Evolutionary conservation across 1,284 basidiomycete genomes (phyloP).

Genomic region (Cronartium quercuum): DNA sequence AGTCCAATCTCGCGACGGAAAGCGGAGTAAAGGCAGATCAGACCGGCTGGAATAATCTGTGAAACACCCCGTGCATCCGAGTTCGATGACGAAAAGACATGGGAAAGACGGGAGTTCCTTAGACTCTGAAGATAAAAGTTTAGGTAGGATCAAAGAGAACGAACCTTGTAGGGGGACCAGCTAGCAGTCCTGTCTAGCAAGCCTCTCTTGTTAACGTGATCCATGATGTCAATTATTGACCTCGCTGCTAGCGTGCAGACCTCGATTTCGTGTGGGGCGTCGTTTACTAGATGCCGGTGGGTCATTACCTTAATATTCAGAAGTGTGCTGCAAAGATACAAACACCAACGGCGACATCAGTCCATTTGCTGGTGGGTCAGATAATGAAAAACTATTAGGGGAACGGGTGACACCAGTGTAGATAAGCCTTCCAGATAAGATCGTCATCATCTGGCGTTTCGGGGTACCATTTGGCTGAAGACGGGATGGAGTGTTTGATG

Average conservation of each 20-base stretch:
- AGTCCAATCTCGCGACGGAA: background rate
- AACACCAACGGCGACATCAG: background rate
- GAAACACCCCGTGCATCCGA: too few relatives aligned
- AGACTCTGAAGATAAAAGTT: too few relatives aligned
- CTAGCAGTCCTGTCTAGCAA: background rate
- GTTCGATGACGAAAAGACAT: too few relatives aligned
- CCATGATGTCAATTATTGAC: slow-evolving; percentile 6
- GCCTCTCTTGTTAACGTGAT: slow-evolving; percentile 9
- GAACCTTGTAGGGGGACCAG: slow-evolving; percentile 7
- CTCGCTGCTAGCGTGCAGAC: background rate
- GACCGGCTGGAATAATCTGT: slow-evolving; percentile 8
- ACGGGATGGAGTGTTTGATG: background rate
- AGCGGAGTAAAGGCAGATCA: slow-evolving; percentile 1
- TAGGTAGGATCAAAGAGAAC: background rate
- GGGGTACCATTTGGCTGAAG: background rate
- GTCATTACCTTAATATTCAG: background rate
- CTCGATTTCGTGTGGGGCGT: background rate
- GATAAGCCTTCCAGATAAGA: background rate
- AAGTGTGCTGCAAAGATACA: background rate
- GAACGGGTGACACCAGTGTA: background rate
- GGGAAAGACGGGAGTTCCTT: background rate
- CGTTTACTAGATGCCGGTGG: slow-evolving; percentile 4
- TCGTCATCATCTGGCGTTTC: background rate
- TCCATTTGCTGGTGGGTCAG: background rate
- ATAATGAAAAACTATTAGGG: too few relatives aligned